A percentile compares a stretch with the other conserved stretches of the same genome.
phyloP scores from a whole-genome alignment of 306 rosid genomes.

The Quercus mongolica region DNA sequence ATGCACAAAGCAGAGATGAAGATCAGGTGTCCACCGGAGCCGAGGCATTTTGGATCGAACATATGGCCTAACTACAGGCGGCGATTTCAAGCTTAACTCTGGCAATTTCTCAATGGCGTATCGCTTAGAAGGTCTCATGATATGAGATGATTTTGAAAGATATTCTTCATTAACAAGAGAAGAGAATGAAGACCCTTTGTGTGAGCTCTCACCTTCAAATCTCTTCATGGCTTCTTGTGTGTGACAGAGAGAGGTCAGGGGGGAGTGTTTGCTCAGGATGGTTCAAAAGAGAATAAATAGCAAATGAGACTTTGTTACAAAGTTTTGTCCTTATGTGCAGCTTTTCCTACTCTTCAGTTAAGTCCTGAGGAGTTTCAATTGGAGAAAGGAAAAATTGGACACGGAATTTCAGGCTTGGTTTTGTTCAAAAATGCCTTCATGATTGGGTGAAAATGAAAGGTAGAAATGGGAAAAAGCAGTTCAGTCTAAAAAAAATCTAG shows the following conservation, averaged over 20 bases:
- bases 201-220: constrained; percentile 14
- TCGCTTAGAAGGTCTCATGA: not conserved
- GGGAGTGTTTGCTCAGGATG: constrained; percentile 4
- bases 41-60: constrained; percentile 70
- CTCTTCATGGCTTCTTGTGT: constrained; percentile 18
- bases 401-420: constrained; percentile 46
- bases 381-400: constrained; percentile 49
- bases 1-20: constrained; percentile 80
- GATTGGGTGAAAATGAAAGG: constrained; percentile 70
- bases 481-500: constrained; percentile 12
- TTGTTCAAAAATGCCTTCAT: constrained; percentile 56
- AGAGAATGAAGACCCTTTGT: constrained; percentile 27
- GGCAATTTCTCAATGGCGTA: not conserved
- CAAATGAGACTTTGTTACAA: constrained; percentile 45
- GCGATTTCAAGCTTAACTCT: constrained; percentile 29
- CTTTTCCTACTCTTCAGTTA: constrained; percentile 45
- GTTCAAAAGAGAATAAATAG: constrained; percentile 60
- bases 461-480: constrained; percentile 26
- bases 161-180: constrained; percentile 18
- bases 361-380: constrained; percentile 63
- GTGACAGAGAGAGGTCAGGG: constrained; percentile 6
- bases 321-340: constrained; percentile 58
- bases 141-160: constrained; percentile 5
- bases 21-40: constrained; percentile 84
- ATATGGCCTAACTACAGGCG: constrained; percentile 53